Evolutionary conservation across 2,329 filamentous ascomycete species (phyloP), one percentile per base, ranked within the genome.

Genomic region (Penicillium crustosum): DNA sequence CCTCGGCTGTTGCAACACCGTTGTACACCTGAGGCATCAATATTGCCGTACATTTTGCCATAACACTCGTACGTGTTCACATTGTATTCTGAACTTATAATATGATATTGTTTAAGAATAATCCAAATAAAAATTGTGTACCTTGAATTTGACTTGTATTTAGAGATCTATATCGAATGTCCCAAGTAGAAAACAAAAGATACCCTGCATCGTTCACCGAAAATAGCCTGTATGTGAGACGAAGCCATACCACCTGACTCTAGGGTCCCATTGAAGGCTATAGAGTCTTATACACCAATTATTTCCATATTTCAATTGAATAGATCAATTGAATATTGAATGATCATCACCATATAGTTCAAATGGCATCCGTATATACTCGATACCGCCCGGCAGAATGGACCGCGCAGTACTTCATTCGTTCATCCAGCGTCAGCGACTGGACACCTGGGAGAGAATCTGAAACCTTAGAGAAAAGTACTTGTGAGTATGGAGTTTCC

Each of bases 331-430:
- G 41, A n/a, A 44, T 25, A 33, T 33, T 25, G 29, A 23, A 49
- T 33, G 25, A 55, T 27, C 7, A 35, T n/a, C 17, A 5, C n/a
- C 8, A 38, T 31, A 35, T 33, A 38, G 33, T 47, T 17, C 19
- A 35, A 35, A 38, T 41, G 54, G 23, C 10, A 33, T 44, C 29
- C 38, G 21, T 52, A 43, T 41, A 54, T 41, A 53, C 15, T 45
- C 35, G 41, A 56, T 23, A 57, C 65, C 64, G 65, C 64, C 64
- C 60, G 64, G 65, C 65, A 65, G 64, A 67, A 67, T 60, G 56
- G 58, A 27, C 43, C 52, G 51, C 19, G 44, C 54, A 59, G 61
- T 61, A 65, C 62, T 64, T 62, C 64, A 61, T 64, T 67, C 59
- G 58, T 54, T 64, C 63, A 62, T 63, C 44, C 49, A 50, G 54